Evolutionary conservation across 306 rosid genomes (phyloP).

Genomic region (Nissolia schottii): DNA sequence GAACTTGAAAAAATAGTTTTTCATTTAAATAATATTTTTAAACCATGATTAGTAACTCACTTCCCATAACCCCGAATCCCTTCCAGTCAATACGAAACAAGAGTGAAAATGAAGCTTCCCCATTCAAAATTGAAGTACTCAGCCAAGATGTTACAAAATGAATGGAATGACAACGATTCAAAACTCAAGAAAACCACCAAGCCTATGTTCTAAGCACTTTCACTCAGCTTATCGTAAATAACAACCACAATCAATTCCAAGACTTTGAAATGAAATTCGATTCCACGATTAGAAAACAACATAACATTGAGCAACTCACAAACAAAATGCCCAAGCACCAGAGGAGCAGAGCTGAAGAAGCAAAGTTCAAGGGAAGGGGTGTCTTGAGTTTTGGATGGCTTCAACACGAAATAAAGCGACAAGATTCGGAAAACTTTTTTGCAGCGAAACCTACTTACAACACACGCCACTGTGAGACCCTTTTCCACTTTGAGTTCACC

Average conservation of each 20-base stretch:
- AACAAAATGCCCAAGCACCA: not conserved
- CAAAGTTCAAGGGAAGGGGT: not conserved
- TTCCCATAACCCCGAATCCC: not conserved
- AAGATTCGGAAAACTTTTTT: constrained; percentile 8
- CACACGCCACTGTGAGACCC: constrained; percentile 14
- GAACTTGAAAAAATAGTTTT: not conserved
- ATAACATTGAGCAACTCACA: constrained; percentile 6
- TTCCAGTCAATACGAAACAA: not conserved
- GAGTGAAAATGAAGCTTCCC: not conserved
- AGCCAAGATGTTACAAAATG: not conserved
- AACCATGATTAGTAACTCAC: not conserved
- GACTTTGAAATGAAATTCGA: not conserved
- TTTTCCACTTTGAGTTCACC: not conserved
- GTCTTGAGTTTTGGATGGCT: not conserved
- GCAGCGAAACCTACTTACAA: not conserved
- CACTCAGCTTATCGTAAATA: not conserved
- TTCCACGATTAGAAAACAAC: not conserved
- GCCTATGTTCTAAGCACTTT: not conserved
- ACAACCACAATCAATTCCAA: not conserved
- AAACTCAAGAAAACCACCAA: not conserved
- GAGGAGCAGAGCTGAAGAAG: not conserved
- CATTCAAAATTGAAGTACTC: not conserved
- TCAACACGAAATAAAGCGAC: constrained; percentile 15
- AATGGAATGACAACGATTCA: not conserved
- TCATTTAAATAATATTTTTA: no score